Evolutionary conservation across 1,284 basidiomycete species (phyloP), one percentile per base, ranked within the genome.

Genomic region (Ustilago sp.): DNA sequence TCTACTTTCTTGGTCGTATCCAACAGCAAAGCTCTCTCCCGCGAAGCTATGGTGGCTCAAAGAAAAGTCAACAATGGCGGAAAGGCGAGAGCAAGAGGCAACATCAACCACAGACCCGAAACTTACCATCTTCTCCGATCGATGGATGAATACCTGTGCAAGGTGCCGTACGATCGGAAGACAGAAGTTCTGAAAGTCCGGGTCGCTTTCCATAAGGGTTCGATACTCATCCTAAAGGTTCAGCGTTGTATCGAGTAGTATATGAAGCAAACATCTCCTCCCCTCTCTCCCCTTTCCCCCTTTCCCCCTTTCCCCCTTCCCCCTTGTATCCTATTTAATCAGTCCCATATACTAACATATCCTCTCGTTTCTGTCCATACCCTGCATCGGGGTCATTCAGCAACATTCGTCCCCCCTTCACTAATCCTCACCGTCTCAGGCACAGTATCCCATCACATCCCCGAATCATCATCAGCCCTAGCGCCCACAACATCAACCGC

Each of bases 381-480:
- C 11, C 1, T 31, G 23, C 23, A 28, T 28, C 23, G 23, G 23
- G 23, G 23, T 28, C 23, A 28, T 28, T 28, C 17, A 81, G 80
- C 60, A 38, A 64, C 51, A 50, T 75, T 72, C 57, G 58, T 39
- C 17, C 54, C 81, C 3, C 83, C 83, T 2, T 83, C 83, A 9
- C 50, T 85, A 4, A 43, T 81, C 19, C 61, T 85, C 5, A 77
- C 64, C 11, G 82, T 84, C 15, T 74, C 79, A 3, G 83, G 83
- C 15, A 79, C 79, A 2, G 83, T 85, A 8, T 74, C 81, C 35
- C 83, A 85, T 62, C 82, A 84, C 59, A 84, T 82, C 6, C 83
- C 83, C 48, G 78, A 77, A 55, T 83, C 80, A 3, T 63, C 71
- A 0, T 77, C 77, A 4, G 77, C 77, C 1, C 68, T 68, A 15